These are phyloP conservation scores for Theobroma grandiflorum DNA, from an alignment of 441 rosid genomes.

Conservation along the genomic window DNA sequence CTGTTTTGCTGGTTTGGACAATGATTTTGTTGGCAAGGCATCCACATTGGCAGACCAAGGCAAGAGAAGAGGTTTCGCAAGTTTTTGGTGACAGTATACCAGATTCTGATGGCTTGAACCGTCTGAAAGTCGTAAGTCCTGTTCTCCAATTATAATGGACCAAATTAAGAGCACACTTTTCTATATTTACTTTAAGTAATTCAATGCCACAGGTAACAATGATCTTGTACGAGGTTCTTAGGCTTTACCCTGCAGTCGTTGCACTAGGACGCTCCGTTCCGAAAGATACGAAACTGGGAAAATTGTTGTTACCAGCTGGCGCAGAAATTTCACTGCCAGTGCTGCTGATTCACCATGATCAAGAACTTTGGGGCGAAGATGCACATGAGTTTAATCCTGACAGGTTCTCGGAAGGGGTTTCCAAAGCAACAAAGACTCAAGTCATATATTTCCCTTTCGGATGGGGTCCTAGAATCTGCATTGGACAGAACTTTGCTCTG, in stretches of 20 bases:
- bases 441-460: constrained; percentile 48
- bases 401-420: constrained; percentile 54
- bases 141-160: no score
- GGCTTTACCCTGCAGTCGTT: constrained; percentile 43
- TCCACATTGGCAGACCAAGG: constrained; percentile 36
- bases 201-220: constrained; percentile 37
- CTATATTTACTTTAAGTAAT: no score
- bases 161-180: no score
- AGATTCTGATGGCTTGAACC: constrained; percentile 37
- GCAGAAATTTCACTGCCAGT: constrained; percentile 36
- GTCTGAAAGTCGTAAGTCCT: constrained; percentile 45
- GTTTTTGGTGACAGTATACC: constrained; percentile 37
- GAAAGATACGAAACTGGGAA: constrained; percentile 47
- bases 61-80: constrained; percentile 43
- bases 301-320: constrained; percentile 41
- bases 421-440: constrained; percentile 53
- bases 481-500: constrained; percentile 49
- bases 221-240: constrained; percentile 52
- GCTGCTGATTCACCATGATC: constrained; percentile 46
- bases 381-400: constrained; percentile 53
- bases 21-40: constrained; percentile 22
- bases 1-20: constrained; percentile 41
- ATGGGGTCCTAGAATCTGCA: constrained; percentile 64
- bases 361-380: constrained; percentile 54
- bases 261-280: constrained; percentile 22